Evolutionary conservation across 371 early-diverging fungal species (phyloP).

Genomic region (Thermomucor indicae-seudaticae): DNA sequence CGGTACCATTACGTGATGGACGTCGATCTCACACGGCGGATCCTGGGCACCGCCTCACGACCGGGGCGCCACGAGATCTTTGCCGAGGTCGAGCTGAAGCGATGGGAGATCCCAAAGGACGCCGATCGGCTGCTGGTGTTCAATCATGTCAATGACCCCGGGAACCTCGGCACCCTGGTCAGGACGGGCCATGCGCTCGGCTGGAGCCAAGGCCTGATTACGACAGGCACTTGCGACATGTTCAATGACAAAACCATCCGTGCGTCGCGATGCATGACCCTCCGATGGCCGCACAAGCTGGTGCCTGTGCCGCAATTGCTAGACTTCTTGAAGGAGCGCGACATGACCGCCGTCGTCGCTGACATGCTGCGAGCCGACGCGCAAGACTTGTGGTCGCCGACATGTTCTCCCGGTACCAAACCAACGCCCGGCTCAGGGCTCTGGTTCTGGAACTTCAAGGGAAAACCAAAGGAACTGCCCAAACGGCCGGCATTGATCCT

Average conservation of each 20-base stretch:
- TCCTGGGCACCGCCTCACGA: slow-evolving; percentile 46
- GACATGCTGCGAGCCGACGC: slow-evolving; percentile 40
- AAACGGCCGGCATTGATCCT: slow-evolving; percentile 47
- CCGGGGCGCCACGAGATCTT: slow-evolving; percentile 41
- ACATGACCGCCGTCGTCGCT: slow-evolving; percentile 50
- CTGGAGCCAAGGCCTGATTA: slow-evolving; percentile 47
- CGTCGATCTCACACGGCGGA: slow-evolving; percentile 38
- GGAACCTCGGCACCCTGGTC: slow-evolving; percentile 50
- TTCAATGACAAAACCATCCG: slow-evolving; percentile 53
- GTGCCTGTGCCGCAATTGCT: slow-evolving; percentile 20
- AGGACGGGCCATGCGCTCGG: slow-evolving; percentile 51
- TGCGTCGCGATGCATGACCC: slow-evolving; percentile 40
- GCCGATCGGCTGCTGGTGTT: slow-evolving; percentile 39
- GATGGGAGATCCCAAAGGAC: slow-evolving; percentile 5
- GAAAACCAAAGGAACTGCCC: slow-evolving; percentile 18
- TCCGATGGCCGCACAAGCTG: slow-evolving; percentile 37
- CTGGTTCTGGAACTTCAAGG: slow-evolving; percentile 34
- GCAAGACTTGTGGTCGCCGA: slow-evolving; percentile 27
- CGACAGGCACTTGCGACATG: slow-evolving; percentile 47
- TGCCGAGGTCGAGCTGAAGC: slow-evolving; percentile 33
- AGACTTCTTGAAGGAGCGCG: slow-evolving; percentile 20
- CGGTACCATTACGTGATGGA: slow-evolving; percentile 28
- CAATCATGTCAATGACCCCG: slow-evolving; percentile 53
- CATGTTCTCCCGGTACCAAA: not conserved
- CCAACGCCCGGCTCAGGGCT: slow-evolving; percentile 14